These are phyloP conservation scores for Suhomyces kilbournensis DNA, from an alignment of 805 yeast species.

Conservation along the genomic window DNA sequence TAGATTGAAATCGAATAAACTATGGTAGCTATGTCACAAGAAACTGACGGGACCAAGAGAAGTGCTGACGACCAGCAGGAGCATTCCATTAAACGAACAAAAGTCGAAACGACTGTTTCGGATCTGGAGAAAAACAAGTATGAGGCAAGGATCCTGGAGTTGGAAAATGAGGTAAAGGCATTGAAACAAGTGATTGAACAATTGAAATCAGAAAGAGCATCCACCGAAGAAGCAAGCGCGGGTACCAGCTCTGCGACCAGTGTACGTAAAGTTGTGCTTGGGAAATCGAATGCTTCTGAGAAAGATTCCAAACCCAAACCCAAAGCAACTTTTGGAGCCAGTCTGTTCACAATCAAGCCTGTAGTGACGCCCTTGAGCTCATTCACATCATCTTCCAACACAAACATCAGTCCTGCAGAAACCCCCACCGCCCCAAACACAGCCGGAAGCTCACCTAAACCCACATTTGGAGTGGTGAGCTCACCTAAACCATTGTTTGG, in stretches of 20 bases:
- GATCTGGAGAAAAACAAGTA: background rate
- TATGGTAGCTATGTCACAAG: background rate
- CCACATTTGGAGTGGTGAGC: slow-evolving; percentile 4
- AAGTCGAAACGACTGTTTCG: background rate
- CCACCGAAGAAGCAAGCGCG: background rate
- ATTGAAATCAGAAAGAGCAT: background rate
- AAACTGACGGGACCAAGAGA: slow-evolving; percentile 8
- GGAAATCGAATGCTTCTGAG: background rate
- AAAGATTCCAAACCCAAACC: slow-evolving; percentile 6
- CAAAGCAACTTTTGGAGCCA: slow-evolving; percentile 12
- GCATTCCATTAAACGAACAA: slow-evolving; percentile 3
- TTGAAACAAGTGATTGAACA: background rate
- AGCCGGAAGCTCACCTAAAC: slow-evolving; percentile 7
- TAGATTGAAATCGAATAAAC: background rate
- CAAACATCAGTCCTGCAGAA: slow-evolving; percentile 3
- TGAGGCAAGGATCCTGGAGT: background rate
- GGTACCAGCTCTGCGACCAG: background rate
- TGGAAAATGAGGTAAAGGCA: background rate
- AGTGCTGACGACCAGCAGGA: slow-evolving; percentile 20
- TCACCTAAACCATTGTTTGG: slow-evolving; percentile 33
- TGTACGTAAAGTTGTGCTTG: background rate
- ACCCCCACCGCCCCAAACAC: slow-evolving; percentile 11
- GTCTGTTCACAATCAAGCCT: slow-evolving; percentile 12
- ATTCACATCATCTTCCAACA: slow-evolving; percentile 1
- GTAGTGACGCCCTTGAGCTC: slow-evolving; percentile 10